Base-by-base conservation (phyloP, 177 flowering plant genomes). In the Telopea speciosissima region DNA sequence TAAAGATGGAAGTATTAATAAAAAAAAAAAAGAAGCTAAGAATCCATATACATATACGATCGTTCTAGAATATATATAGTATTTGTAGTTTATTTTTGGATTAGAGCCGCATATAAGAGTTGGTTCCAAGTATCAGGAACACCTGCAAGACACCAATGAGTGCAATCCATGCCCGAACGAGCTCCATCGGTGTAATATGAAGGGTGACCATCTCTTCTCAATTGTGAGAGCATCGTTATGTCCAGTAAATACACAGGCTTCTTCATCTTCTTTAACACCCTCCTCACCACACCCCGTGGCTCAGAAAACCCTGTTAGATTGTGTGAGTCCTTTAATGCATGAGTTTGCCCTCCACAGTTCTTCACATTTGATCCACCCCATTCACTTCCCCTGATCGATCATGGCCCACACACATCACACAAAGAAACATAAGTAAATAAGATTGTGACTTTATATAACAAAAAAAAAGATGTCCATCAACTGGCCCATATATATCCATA, bases 61-160 rank as follows among this genome's bases (percentile, higher is more conserved):
- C n/a, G n/a, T n/a, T n/a, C n/a, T n/a, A n/a, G n/a, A n/a, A n/a
- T n/a, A n/a, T n/a, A n/a, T 3, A 26, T 26, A 33, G 40, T 3
- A 33, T 33, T 33, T 33, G 8, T 33, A 33, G 40, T 33, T 24
- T 26, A 62, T 21, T 62, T 25, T 16, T 21, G 36, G 36, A 70
- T 31, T 33, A 79, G 72, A 26, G 75, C 71, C 28, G 84, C 78
- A 66, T 86, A 83, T 0, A 86, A 49, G 23, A 86, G 73, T 10
- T 79, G 76, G 73, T 84, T 86, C 89, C 89, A 86, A 31, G 84
- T 72, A 72, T 86, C 85, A 31, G 86, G 84, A 21, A 86, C 75
- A n/a, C 87, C 89, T 17, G 89, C 62, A 9, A 84, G 80, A 44
- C 89, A 84, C 89, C 89, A 86, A 59, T 84, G 87, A 64, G 75